Evolutionary conservation across 768 basidiomycete species (phyloP).

Genomic region (Mycena epipterygia): DNA sequence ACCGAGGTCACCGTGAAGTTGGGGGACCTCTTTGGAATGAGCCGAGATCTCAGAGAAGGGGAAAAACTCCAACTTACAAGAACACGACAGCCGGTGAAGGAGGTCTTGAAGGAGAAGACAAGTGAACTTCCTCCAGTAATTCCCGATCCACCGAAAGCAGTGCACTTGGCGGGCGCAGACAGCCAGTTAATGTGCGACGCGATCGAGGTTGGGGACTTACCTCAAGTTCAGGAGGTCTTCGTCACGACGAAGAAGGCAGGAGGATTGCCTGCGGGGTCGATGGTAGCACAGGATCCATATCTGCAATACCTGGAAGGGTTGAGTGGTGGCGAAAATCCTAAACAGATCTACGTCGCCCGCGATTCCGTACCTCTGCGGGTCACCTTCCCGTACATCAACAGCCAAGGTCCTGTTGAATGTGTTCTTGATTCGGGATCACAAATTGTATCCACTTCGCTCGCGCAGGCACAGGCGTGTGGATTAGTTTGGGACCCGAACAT

Average conservation of each 20-base stretch:
- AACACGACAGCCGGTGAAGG: slow-evolving; percentile 2
- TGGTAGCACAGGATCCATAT: slow-evolving; percentile 23
- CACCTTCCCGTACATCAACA: slow-evolving; percentile 36
- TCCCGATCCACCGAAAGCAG: no score
- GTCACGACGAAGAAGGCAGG: slow-evolving; percentile 1
- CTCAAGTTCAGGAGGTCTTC: slow-evolving; percentile 15
- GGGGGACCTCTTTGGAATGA: slow-evolving; percentile 22
- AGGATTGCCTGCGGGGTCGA: slow-evolving; percentile 13
- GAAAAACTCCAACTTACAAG: slow-evolving; percentile 11
- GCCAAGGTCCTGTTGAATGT: slow-evolving; percentile 35
- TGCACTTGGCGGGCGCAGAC: not conserved
- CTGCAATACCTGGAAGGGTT: slow-evolving; percentile 25
- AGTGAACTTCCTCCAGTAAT: not conserved
- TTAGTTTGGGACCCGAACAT: slow-evolving; percentile 38
- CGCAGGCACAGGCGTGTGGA: no score
- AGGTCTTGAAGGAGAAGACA: no score
- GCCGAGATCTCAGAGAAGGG: slow-evolving; percentile 21
- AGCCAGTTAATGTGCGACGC: slow-evolving; percentile 9
- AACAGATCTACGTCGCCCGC: slow-evolving; percentile 22
- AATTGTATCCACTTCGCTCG: slow-evolving; percentile 43
- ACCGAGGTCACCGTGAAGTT: slow-evolving; percentile 18
- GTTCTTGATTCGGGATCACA: slow-evolving; percentile 46
- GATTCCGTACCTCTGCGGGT: slow-evolving; percentile 26
- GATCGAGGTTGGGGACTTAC: slow-evolving; percentile 8
- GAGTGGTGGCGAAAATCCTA: not conserved